Percentiles rank a stretch among this genome's conserved stretches.
phyloP scores from a whole-genome alignment of 257 asterid species.

The Nicotiana obtusifolia region DNA sequence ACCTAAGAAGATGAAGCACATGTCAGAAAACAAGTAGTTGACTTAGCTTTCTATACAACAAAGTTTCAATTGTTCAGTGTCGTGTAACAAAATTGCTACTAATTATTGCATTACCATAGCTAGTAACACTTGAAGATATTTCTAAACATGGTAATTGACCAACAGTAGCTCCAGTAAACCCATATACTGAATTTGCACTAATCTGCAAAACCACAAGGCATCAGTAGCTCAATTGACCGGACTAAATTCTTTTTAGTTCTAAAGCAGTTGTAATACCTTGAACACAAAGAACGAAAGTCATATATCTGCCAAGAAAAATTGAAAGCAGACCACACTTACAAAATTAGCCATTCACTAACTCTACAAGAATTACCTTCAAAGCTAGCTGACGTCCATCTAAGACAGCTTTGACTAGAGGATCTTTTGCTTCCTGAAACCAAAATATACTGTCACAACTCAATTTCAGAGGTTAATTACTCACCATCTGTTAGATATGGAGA shows the following conservation, averaged over 20 bases:
- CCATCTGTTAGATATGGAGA: background rate
- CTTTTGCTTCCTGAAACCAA: conserved; percentile 74
- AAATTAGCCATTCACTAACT: background rate
- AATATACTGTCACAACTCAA: conserved; percentile 17
- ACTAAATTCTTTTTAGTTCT: background rate
- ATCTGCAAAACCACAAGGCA: conserved; percentile 48
- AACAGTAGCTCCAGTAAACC: conserved; percentile 92
- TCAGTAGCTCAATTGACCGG: conserved; percentile 15
- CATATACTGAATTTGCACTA: conserved; percentile 96
- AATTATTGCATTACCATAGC: conserved; percentile 68
- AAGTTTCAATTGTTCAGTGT: background rate
- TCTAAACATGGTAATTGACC: conserved; percentile 97
- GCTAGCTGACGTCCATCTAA: conserved; percentile 98
- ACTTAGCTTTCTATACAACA: background rate
- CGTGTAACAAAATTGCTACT: background rate
- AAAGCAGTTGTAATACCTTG: background rate
- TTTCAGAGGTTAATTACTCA: background rate
- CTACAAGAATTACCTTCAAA: conserved; percentile 57
- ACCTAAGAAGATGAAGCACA: conserved; percentile 41
- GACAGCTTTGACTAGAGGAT: conserved; percentile 91
- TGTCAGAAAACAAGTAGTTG: conserved; percentile 5
- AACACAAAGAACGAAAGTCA: background rate
- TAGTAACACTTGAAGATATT: conserved; percentile 97
- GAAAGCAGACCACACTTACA: background rate
- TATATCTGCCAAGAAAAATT: background rate